Conservation (phyloP, 2,329 filamentous ascomycete species). For the Aspergillus neotritici region DNA sequence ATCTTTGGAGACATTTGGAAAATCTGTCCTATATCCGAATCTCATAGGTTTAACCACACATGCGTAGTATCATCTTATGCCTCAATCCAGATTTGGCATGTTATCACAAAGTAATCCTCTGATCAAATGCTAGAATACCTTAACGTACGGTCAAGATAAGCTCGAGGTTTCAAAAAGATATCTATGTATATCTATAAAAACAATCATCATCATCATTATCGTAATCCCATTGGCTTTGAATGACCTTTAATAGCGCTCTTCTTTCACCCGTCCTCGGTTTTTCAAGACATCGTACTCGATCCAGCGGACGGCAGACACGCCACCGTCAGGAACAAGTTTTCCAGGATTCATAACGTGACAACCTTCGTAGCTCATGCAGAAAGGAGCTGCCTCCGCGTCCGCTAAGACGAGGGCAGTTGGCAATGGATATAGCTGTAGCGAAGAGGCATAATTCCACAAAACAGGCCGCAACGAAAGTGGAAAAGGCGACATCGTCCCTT, state of each 20-base stretch:
- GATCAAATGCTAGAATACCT: too few relatives aligned
- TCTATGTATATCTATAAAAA: too few relatives aligned
- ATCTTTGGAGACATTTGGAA: too few relatives aligned
- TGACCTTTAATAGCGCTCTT: slow-evolving; percentile 51
- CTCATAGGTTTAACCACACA: too few relatives aligned
- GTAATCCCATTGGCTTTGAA: background rate
- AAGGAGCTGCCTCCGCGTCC: slow-evolving; percentile 74
- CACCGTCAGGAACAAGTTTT: slow-evolving; percentile 62
- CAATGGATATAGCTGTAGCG: slow-evolving; percentile 78
- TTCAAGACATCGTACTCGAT: slow-evolving; percentile 73
- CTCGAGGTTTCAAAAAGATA: too few relatives aligned
- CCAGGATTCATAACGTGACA: slow-evolving; percentile 96
- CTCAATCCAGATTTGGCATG: too few relatives aligned
- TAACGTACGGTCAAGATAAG: too few relatives aligned
- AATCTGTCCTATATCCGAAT: too few relatives aligned
- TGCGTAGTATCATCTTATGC: too few relatives aligned
- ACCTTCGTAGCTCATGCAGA: slow-evolving; percentile 86
- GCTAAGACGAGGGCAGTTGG: slow-evolving; percentile 78
- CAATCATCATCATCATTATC: too few relatives aligned
- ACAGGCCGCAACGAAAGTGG: slow-evolving; percentile 71
- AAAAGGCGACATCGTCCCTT: slow-evolving; percentile 84
- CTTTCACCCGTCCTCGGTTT: slow-evolving; percentile 56
- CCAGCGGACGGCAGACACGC: slow-evolving; percentile 69
- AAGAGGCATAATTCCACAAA: slow-evolving; percentile 78
- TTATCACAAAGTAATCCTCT: too few relatives aligned